Percentiles rank a stretch among this genome's conserved stretches.
phyloP scores from a whole-genome alignment of 306 rosid genomes.

The Parietaria judaica region DNA sequence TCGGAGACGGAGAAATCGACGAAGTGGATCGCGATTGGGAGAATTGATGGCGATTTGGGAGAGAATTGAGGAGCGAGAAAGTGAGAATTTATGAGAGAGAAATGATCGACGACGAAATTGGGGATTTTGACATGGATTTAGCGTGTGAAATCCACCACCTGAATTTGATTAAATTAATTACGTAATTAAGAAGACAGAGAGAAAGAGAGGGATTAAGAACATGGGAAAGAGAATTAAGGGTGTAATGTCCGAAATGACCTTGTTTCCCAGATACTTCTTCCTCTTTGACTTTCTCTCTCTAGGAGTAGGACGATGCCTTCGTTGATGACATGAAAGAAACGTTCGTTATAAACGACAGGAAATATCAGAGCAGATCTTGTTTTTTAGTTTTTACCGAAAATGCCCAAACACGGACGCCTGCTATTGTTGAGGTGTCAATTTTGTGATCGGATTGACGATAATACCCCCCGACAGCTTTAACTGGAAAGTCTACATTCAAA shows the following conservation, averaged over 20 bases:
- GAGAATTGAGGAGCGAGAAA: not conserved
- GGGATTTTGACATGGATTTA: conserved; percentile 6
- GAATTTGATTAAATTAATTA: not conserved
- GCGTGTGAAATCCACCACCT: conserved; percentile 21
- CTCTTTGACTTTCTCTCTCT: conserved; percentile 11
- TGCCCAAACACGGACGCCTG: too few relatives aligned
- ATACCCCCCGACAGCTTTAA: too few relatives aligned
- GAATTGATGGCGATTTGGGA: not conserved
- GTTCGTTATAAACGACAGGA: too few relatives aligned
- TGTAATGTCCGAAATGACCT: conserved; percentile 7
- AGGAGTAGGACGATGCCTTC: not conserved
- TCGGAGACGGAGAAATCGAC: not conserved
- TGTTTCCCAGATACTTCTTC: conserved; percentile 25
- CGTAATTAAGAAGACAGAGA: not conserved
- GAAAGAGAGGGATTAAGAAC: not conserved
- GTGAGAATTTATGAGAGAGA: not conserved
- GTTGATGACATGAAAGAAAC: not conserved
- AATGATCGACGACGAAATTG: conserved; percentile 12
- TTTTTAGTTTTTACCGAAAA: too few relatives aligned
- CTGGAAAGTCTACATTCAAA: too few relatives aligned
- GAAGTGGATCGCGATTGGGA: not conserved
- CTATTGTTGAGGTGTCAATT: too few relatives aligned
- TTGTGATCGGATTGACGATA: too few relatives aligned
- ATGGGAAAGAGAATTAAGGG: not conserved
- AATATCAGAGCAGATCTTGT: too few relatives aligned